Evolutionary conservation across 164 flowering plant genomes (phyloP), one percentile per base, ranked within the genome.

Genomic region (Annona cherimola): DNA sequence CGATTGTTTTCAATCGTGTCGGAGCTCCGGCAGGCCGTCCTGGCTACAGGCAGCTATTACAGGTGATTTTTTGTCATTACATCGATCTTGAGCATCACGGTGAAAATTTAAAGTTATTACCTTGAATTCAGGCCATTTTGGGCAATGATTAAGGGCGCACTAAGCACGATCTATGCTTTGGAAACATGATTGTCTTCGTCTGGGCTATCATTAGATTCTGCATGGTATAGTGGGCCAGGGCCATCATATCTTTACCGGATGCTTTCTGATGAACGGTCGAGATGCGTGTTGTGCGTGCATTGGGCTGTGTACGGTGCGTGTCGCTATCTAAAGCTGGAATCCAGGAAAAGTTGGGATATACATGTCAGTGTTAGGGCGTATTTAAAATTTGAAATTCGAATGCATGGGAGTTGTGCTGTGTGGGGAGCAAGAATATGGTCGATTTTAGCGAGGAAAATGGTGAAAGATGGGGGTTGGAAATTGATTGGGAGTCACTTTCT

Each of bases 41-140:
- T 73, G 75, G 75, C 71, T 73, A 12, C 70, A 55, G 1, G 45
- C 71, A 19, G 67, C 66, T 2, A n/a, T 73, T 7, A 35, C 75
- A 59, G 75, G 75, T 73, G 55, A 64, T 3, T 14, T 40, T 8
- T 44, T 12, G 1, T 50, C 57, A 50, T 50, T 7, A 8, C 57
- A 50, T 50, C 57, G 14, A 50, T 50, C 57, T 2, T 2, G 57
- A 9, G 57, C 14, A 9, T 16, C 57, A 50, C 14, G 57, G 14
- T 11, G 11, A 26, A 26, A 26, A 26, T 50, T 50, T 50, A 8
- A 16, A 50, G 8, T 7, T 50, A 11, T 50, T 50, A 16, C 57
- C 18, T 50, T 12, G 57, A 50, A 50, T 50, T 50, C 57, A 50
- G 57, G 57, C 57, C 57, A 50, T 50, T 50, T 50, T 50, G 14